Evolutionary conservation across 192 early-diverging fungal genomes (phyloP).

Genomic region (Coemansia sp.): DNA sequence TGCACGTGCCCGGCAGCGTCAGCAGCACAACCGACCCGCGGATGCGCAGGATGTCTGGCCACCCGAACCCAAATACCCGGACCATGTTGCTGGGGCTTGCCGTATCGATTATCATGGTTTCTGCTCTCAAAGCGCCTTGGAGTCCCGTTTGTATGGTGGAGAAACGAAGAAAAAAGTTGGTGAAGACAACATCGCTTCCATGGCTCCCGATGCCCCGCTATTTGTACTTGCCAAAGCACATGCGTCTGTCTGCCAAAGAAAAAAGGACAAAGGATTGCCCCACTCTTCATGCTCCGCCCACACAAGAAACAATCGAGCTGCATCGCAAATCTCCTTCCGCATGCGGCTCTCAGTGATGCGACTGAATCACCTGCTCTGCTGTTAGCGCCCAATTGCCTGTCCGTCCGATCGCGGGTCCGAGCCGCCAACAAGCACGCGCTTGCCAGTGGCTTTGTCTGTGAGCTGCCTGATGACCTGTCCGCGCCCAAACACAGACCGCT

Average conservation of each 20-base stretch:
- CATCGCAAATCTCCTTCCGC: neutral
- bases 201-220: too few species aligned
- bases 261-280: too few species aligned
- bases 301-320: neutral
- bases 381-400: slow-evolving; percentile 56
- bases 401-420: slow-evolving; percentile 64
- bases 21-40: slow-evolving; percentile 55
- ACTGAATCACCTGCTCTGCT: too few species aligned
- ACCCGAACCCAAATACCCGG: slow-evolving; percentile 29
- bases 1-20: slow-evolving; percentile 30
- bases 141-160: too few species aligned
- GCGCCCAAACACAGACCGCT: slow-evolving; percentile 65
- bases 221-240: too few species aligned
- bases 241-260: too few species aligned
- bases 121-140: too few species aligned
- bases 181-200: too few species aligned
- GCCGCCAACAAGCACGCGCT: slow-evolving; percentile 54
- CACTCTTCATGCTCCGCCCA: too few species aligned
- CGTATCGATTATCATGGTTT: slow-evolving; percentile 45
- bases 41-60: slow-evolving; percentile 45
- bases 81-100: slow-evolving; percentile 33
- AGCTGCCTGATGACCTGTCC: slow-evolving; percentile 67
- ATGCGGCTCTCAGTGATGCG: slow-evolving; percentile 4
- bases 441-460: slow-evolving; percentile 40
- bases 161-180: too few species aligned